Conservation (phyloP, 257 asterid species). For the Lavandula angustifolia region DNA sequence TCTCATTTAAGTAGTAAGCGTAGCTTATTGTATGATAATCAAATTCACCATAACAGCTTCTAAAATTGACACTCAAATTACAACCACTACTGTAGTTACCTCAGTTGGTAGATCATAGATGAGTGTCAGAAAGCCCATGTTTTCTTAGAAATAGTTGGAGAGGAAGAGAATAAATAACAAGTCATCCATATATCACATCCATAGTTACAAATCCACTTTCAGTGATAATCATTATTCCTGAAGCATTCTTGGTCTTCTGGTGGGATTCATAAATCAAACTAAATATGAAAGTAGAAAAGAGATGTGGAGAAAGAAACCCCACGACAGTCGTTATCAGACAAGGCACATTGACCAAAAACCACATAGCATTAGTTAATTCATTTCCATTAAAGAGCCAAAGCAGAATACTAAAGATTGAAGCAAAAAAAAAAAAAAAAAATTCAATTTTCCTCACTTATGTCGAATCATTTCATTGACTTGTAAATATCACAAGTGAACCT, state of each 20-base stretch:
- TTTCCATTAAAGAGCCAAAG: conserved; percentile 5
- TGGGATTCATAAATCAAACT: too few species aligned
- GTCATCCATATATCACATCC: background rate
- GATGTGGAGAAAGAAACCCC: conserved; percentile 8
- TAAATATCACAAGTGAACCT: background rate
- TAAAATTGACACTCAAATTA: background rate
- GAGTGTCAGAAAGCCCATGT: background rate
- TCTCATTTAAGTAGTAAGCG: background rate
- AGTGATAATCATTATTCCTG: too few species aligned
- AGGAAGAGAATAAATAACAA: background rate
- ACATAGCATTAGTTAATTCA: background rate
- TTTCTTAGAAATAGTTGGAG: background rate
- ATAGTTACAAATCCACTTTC: background rate
- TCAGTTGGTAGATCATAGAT: background rate
- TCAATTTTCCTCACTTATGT: background rate
- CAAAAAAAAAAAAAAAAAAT: background rate
- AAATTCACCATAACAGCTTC: conserved; percentile 21
- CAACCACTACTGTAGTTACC: background rate
- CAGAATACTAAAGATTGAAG: background rate
- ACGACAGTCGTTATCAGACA: background rate
- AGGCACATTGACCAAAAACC: conserved; percentile 10
- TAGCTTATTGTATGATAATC: background rate
- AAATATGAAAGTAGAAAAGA: background rate
- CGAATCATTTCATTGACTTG: background rate
- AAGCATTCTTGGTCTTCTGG: too few species aligned